phyloP scores from a whole-genome alignment of 768 basidiomycete genomes.

The Nevesoporus exiguus region DNA sequence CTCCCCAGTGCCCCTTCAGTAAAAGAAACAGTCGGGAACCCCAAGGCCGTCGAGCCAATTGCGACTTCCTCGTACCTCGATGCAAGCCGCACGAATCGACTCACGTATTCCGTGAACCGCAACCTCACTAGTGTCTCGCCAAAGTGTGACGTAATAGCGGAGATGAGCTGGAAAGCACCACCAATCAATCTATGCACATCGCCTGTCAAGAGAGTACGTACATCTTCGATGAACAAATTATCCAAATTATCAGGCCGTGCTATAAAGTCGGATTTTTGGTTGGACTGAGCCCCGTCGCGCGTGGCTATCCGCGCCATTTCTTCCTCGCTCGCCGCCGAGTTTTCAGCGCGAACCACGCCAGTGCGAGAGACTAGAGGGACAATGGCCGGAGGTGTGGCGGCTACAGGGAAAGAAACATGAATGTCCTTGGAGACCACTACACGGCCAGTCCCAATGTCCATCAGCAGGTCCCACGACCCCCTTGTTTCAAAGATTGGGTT shows the following conservation, averaged over 20 bases:
- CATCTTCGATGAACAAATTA: constrained; percentile 91
- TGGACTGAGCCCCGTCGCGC: constrained; percentile 50
- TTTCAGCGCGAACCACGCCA: constrained; percentile 64
- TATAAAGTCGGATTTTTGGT: constrained; percentile 49
- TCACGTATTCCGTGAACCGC: constrained; percentile 86
- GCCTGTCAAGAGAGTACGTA: constrained; percentile 37
- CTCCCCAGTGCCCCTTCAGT: constrained; percentile 57
- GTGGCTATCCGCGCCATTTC: constrained; percentile 56
- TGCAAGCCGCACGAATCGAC: constrained; percentile 83
- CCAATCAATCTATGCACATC: neutral
- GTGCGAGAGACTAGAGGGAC: constrained; percentile 50
- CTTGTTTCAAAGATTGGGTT: constrained; percentile 94
- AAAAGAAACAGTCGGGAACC: constrained; percentile 60
- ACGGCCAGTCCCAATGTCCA: constrained; percentile 84
- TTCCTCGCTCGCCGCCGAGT: constrained; percentile 61
- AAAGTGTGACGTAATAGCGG: constrained; percentile 88
- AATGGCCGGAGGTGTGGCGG: constrained; percentile 38
- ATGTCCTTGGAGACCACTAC: constrained; percentile 90
- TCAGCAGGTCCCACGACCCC: constrained; percentile 87
- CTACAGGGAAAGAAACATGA: constrained; percentile 49
- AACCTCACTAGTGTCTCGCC: constrained; percentile 86
- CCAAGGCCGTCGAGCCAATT: constrained; percentile 68
- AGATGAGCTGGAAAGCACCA: constrained; percentile 49
- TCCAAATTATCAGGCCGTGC: constrained; percentile 66
- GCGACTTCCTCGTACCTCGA: constrained; percentile 89